Evolutionary conservation across 768 basidiomycete genomes (phyloP).

Genomic region (Lactarius deliciosus): DNA sequence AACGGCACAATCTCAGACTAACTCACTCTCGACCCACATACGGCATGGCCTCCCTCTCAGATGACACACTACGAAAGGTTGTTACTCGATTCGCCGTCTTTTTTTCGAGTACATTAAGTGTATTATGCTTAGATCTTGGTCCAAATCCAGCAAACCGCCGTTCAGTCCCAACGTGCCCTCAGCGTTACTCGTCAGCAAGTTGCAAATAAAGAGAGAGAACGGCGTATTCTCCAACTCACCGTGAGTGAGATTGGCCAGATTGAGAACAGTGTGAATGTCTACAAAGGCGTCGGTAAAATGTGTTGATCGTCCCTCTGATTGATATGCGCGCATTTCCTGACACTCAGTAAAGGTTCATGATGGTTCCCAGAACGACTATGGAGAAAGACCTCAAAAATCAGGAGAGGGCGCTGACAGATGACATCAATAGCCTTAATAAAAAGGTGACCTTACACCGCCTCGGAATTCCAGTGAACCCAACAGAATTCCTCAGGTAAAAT

Average conservation of each 20-base stretch:
- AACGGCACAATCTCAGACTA: too few relatives aligned
- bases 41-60: slow-evolving; percentile 42
- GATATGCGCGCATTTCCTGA: slow-evolving; percentile 5
- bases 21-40: background rate
- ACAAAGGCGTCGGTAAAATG: slow-evolving; percentile 97
- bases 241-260: slow-evolving; percentile 76
- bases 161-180: slow-evolving; percentile 80
- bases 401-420: slow-evolving; percentile 83
- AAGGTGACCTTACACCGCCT: slow-evolving; percentile 54
- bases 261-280: slow-evolving; percentile 74
- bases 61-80: slow-evolving; percentile 84
- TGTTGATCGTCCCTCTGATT: slow-evolving; percentile 34
- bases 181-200: slow-evolving; percentile 74
- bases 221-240: slow-evolving; percentile 86
- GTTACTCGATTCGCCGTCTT: background rate
- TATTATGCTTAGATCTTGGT: slow-evolving; percentile 65
- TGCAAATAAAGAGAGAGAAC: slow-evolving; percentile 80
- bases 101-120: background rate
- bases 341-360: slow-evolving; percentile 72
- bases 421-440: slow-evolving; percentile 77
- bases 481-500: slow-evolving; percentile 61
- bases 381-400: slow-evolving; percentile 69
- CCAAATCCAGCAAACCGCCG: slow-evolving; percentile 90
- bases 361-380: slow-evolving; percentile 73
- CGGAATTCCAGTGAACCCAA: slow-evolving; percentile 11